Evolutionary conservation across 176 grass and related monocot genomes (phyloP), one percentile per base, ranked within the genome.

Genomic region (Pontederia paniculata): DNA sequence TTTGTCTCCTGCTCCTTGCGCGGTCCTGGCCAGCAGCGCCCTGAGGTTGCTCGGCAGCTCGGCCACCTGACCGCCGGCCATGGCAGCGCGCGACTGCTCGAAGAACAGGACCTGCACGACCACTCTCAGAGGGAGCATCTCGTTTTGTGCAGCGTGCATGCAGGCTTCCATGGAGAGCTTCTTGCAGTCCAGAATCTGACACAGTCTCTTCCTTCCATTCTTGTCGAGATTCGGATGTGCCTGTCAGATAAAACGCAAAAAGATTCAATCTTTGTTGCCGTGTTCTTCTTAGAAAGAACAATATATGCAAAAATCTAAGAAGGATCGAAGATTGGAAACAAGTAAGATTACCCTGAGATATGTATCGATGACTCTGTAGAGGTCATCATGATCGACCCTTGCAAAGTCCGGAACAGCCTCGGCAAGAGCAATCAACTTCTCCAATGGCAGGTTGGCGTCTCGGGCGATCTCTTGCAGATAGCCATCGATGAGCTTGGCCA

Each of bases 91-190:
- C 23, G 83, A 88, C 49, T 85, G 86, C 72, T 98, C 94, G 61
- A 88, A 98, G 87, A 98, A 98, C 21, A 98, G 80, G 56, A 98
- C 94, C 69, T 98, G 94, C 71, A 98, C 80, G 0, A 98, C 83
- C 17, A 98, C 79, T 42, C 94, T 69, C 9, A 98, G 78, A 3
- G 94, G 94, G 42, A 98, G 83, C 2, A 84, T 63, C 70, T 93
- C 87, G 50, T 98, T 98, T 78, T 88, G 87, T n/a, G 83, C 87
- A 15, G 94, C 94, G 65, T 98, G 83, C 70, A 83, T 50, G 73
- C 87, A 88, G 52, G 83, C 80, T 66, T 91, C 85, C 28, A 93
- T 70, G 9, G 94, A 93, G 62, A 98, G 83, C 57, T 82, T 98
- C 71, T 85, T 85, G 87, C 87, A 98, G 52, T 93, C 83, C 41